These are phyloP conservation scores for Gossypium ekmanianum DNA, from an alignment of 345 rosid species.

Conservation along the genomic window DNA sequence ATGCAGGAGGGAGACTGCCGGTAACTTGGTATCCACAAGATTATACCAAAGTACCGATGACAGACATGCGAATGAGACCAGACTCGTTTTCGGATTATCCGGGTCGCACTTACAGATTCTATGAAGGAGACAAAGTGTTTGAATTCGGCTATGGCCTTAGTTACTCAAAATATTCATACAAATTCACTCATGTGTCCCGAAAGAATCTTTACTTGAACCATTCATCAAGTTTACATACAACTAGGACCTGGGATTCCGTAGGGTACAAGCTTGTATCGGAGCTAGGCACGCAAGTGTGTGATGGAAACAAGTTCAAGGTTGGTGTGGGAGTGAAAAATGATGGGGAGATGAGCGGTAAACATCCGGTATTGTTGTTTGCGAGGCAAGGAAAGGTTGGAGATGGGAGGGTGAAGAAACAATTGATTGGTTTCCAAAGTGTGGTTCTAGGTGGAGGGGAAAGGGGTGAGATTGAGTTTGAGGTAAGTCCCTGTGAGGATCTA, in stretches of 20 bases:
- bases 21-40: slow-evolving; percentile 84
- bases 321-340: slow-evolving; percentile 48
- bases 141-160: slow-evolving; percentile 77
- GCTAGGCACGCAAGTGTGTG: slow-evolving; percentile 41
- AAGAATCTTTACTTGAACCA: slow-evolving; percentile 36
- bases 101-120: slow-evolving; percentile 93
- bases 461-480: neutral
- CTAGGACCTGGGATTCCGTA: slow-evolving; percentile 20
- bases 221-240: slow-evolving; percentile 14
- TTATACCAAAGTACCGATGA: slow-evolving; percentile 64
- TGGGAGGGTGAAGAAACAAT: neutral
- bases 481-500: neutral
- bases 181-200: slow-evolving; percentile 29
- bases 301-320: slow-evolving; percentile 38
- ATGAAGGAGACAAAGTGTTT: slow-evolving; percentile 53
- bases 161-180: slow-evolving; percentile 61
- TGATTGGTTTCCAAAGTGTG: neutral
- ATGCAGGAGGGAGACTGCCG: slow-evolving; percentile 82
- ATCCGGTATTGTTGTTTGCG: slow-evolving; percentile 50
- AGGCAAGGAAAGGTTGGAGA: neutral
- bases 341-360: slow-evolving; percentile 68
- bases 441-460: neutral
- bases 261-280: slow-evolving; percentile 39
- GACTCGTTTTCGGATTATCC: slow-evolving; percentile 49
- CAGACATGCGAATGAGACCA: slow-evolving; percentile 87